Evolutionary conservation across 768 basidiomycete genomes (phyloP), one percentile per base, ranked within the genome.

Genomic region (Hericium coralloides): DNA sequence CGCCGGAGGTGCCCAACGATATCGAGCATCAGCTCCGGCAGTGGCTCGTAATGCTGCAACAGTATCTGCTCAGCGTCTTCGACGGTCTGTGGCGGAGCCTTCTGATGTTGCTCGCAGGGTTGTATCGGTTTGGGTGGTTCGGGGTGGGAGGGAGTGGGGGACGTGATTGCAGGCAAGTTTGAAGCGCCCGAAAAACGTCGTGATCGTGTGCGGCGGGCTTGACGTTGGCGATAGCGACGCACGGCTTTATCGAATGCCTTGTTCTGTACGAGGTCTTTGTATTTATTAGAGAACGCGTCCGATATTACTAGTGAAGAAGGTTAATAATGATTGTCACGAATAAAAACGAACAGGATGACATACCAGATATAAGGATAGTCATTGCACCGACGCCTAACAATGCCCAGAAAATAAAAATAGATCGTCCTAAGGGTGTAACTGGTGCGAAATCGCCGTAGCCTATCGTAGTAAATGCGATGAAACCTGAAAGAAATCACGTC

Each of bases 351-450:
- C n/a, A 20, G 39, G 49, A 38, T 25, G 7, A 69, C 79, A 8
- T 45, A 87, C 87, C 79, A 7, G 88, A 85, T 58, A 90, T 76
- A 14, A 90, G 73, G 25, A 87, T 81, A 0, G 89, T 88, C 81
- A 91, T 80, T 1, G 86, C 81, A 1, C 76, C 87, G 14, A 90
- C 84, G 15, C 88, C 90, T 7, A 89, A 69, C 38, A 92, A 68
- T 0, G 89, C 85, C 89, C 89, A 91, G 2, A 82, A 79, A 41
- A 90, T 77, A 66, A 92, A 92, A 37, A 92, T 76, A 14, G 85
- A 80, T 22, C 87, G 80, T 12, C 89, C 90, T 3, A 85, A 81
- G 12, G 84, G 80, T 0, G 85, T 83, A 52, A 67, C 65, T 0
- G 87, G 89, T 0, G 79, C 60, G 14, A 76, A 71, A 63, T 91